These are phyloP conservation scores for Phytophthora capsici DNA, from an alignment of 352 stramenopile species.

Conservation along the genomic window DNA sequence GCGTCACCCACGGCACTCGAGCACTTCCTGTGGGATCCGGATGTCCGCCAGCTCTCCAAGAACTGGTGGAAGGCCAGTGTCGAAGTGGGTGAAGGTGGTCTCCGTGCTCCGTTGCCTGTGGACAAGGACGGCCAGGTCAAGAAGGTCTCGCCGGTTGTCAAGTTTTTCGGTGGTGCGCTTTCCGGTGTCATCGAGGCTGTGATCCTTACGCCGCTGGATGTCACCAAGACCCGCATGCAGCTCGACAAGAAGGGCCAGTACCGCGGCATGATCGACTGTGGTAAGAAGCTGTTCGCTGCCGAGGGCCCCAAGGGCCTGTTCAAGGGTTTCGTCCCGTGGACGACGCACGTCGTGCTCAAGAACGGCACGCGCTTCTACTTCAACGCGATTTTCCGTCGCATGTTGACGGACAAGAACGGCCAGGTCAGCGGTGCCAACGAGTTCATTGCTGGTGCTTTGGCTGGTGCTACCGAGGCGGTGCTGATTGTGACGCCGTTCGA, in stretches of 20 bases:
- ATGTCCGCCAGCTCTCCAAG: slow-evolving; percentile 86
- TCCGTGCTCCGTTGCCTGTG: slow-evolving; percentile 62
- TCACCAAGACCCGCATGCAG: slow-evolving; percentile 90
- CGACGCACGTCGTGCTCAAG: slow-evolving; percentile 87
- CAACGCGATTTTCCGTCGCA: slow-evolving; percentile 83
- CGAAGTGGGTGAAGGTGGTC: slow-evolving; percentile 77
- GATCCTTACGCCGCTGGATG: slow-evolving; percentile 87
- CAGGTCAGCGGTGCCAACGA: slow-evolving; percentile 84
- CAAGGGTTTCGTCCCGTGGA: slow-evolving; percentile 91
- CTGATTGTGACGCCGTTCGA: slow-evolving; percentile 98
- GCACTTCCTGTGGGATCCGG: slow-evolving; percentile 80
- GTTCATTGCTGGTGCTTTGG: slow-evolving; percentile 91
- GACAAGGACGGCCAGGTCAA: slow-evolving; percentile 51
- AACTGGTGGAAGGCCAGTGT: slow-evolving; percentile 89
- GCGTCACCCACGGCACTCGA: slow-evolving; percentile 71
- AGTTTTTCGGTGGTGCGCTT: slow-evolving; percentile 86
- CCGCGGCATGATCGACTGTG: slow-evolving; percentile 86
- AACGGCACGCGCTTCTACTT: slow-evolving; percentile 93
- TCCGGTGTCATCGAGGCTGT: slow-evolving; percentile 87
- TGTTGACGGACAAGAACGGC: slow-evolving; percentile 79
- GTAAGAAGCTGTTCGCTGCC: slow-evolving; percentile 78
- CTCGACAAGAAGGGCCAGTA: slow-evolving; percentile 89
- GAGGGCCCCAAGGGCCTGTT: slow-evolving; percentile 84
- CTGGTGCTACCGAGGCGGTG: slow-evolving; percentile 95
- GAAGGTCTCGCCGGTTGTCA: slow-evolving; percentile 76